Conservation (phyloP, 2,329 filamentous ascomycete genomes). For the Amauroascus niger region DNA sequence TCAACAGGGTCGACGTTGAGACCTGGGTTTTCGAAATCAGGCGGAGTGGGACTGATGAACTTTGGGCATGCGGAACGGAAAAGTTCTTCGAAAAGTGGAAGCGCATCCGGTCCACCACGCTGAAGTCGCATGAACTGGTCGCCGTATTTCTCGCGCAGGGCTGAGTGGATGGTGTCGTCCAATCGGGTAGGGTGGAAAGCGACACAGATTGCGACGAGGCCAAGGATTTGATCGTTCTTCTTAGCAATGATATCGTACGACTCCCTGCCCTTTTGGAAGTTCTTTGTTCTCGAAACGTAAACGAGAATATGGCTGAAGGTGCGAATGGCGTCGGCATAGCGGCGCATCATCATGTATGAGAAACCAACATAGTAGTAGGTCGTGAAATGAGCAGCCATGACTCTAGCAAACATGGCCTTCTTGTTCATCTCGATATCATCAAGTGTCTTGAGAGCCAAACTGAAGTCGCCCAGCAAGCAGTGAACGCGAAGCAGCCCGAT, state of each 20-base stretch:
- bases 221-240: conserved; percentile 99
- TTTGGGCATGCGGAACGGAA: conserved; percentile 98
- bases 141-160: conserved; percentile 96
- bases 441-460: conserved; percentile 93
- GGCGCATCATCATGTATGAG: conserved; percentile 99
- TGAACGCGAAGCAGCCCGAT: conserved; percentile 94
- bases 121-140: conserved; percentile 96
- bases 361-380: conserved; percentile 99
- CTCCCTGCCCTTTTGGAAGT: conserved; percentile 91
- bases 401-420: conserved; percentile 98
- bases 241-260: conserved; percentile 97
- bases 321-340: conserved; percentile 97
- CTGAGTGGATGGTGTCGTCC: conserved; percentile 98
- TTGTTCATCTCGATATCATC: conserved; percentile 99
- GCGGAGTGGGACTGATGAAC: conserved; percentile 95
- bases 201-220: conserved; percentile 95
- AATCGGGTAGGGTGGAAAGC: conserved; percentile 94
- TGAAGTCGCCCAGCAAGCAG: conserved; percentile 94
- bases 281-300: conserved; percentile 98
- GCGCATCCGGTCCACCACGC: conserved; percentile 85
- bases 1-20: conserved; percentile 94
- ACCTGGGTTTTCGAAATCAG: conserved; percentile 94
- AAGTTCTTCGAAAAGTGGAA: conserved; percentile 95
- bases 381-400: conserved; percentile 99
- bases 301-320: conserved; percentile 99